Conservation (phyloP, 768 basidiomycete species). For the Podaxis pistillaris region DNA sequence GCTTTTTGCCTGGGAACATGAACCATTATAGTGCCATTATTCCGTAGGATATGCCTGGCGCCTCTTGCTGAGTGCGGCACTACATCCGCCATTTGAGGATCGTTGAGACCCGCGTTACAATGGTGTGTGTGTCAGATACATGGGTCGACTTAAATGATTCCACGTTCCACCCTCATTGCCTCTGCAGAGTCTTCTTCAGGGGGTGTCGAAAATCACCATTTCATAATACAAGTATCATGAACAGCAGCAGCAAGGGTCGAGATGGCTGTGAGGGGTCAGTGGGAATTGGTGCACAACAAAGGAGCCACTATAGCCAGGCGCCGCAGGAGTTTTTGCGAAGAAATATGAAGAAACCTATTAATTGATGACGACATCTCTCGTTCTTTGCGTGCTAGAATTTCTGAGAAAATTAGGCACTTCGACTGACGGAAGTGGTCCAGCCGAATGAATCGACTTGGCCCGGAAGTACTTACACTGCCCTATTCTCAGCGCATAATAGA, state of each 20-base stretch:
- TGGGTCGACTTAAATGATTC: background rate
- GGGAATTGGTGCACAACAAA: background rate
- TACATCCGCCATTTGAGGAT: background rate
- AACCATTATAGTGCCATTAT: background rate
- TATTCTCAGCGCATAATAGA: no score
- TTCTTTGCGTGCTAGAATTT: background rate
- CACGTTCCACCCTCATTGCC: background rate
- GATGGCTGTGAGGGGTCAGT: background rate
- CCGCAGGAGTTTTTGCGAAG: background rate
- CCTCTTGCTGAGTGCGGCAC: background rate
- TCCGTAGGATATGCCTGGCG: background rate
- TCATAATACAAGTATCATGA: background rate
- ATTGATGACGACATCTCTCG: background rate
- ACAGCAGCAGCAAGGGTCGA: background rate
- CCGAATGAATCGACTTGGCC: background rate
- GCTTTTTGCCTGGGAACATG: background rate
- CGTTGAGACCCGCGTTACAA: background rate
- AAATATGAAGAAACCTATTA: background rate
- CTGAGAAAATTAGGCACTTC: background rate
- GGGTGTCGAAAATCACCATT: background rate
- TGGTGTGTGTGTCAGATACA: background rate
- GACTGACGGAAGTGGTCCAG: background rate
- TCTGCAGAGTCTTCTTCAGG: background rate
- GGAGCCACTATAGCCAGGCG: background rate
- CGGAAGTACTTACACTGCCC: no score